Conservation (phyloP, 2,329 filamentous ascomycete genomes). For the Huntiella abstrusa region DNA sequence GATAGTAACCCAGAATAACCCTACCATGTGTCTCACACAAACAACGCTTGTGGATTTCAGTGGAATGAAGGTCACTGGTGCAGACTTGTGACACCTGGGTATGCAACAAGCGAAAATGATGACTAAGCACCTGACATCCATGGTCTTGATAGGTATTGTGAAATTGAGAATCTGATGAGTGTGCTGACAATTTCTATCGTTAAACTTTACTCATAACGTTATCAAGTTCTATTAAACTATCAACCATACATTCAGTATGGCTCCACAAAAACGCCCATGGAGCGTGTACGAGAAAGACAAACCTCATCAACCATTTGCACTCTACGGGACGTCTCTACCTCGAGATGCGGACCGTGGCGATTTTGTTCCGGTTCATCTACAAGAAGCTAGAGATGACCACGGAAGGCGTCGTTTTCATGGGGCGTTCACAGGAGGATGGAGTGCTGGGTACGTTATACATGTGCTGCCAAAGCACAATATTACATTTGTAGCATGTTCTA, state of each 20-base stretch:
- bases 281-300: conserved; percentile 56
- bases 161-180: no score
- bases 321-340: conserved; percentile 73
- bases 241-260: conserved; percentile 29
- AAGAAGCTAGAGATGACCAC: conserved; percentile 85
- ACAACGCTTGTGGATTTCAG: no score
- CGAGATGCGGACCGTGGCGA: conserved; percentile 75
- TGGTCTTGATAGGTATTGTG: no score
- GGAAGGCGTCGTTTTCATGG: conserved; percentile 84
- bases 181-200: no score
- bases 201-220: no score
- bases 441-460: conserved; percentile 48
- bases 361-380: conserved; percentile 92
- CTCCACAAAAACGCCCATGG: conserved; percentile 54
- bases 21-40: no score
- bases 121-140: no score
- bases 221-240: not conserved
- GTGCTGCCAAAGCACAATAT: not conserved
- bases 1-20: no score
- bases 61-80: no score
- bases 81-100: no score
- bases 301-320: conserved; percentile 50
- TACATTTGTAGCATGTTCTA: not conserved
- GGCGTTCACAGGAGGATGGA: conserved; percentile 91
- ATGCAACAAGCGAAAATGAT: no score